phyloP scores from a whole-genome alignment of 1,139 yeast species.

The Protomyces lactucae-debilis region DNA sequence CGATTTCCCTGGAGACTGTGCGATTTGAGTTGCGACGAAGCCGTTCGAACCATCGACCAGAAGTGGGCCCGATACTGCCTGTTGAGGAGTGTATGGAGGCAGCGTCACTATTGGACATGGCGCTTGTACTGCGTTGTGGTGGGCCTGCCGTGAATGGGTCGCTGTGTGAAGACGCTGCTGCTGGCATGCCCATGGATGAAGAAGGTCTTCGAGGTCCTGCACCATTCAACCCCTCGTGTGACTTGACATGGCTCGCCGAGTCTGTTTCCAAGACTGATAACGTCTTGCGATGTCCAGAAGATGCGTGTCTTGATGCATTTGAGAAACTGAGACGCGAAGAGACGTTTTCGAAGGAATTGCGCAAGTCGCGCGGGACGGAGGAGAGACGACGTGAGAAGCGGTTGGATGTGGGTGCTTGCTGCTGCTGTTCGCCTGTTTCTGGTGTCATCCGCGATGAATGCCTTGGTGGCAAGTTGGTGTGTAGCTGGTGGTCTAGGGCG shows the following conservation, averaged over 20 bases:
- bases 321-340: background rate
- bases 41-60: background rate
- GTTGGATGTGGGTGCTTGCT: background rate
- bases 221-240: background rate
- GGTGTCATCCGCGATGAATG: too few species aligned
- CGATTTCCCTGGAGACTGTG: background rate
- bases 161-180: background rate
- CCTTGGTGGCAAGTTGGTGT: too few species aligned
- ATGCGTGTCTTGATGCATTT: background rate
- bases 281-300: background rate
- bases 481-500: too few species aligned
- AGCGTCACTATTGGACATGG: background rate
- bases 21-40: slow-evolving; percentile 4
- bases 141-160: background rate
- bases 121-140: background rate
- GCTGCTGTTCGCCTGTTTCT: too few species aligned
- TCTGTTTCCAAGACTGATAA: background rate
- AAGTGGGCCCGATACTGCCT: background rate
- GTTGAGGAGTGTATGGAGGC: background rate
- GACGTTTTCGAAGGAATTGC: background rate
- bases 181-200: background rate
- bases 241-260: background rate
- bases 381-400: background rate
- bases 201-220: background rate
- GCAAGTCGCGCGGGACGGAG: background rate